phyloP scores from a whole-genome alignment of 1,139 yeast genomes.

The Geotrichum aggregatum region DNA sequence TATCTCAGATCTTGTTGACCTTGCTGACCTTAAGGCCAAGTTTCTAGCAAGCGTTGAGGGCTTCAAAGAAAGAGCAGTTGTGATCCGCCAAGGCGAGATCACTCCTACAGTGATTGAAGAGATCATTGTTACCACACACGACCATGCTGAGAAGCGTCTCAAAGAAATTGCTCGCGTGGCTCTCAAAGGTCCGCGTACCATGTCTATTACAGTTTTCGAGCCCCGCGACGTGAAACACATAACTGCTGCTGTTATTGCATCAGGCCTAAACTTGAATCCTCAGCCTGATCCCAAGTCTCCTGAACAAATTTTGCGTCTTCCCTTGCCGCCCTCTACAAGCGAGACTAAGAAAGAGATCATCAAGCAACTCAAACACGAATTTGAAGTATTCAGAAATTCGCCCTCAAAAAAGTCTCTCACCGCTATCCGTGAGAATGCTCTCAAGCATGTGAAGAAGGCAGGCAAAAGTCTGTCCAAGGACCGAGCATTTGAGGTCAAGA shows the following conservation, averaged over 20 bases:
- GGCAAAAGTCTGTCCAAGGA: conserved; percentile 48
- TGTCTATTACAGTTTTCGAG: conserved; percentile 76
- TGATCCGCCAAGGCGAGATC: conserved; percentile 62
- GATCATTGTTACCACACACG: conserved; percentile 48
- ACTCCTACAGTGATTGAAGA: conserved; percentile 64
- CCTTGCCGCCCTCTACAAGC: conserved; percentile 70
- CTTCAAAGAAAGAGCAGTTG: conserved; percentile 55
- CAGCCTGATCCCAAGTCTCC: conserved; percentile 61
- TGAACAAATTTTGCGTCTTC: conserved; percentile 67
- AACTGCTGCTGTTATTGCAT: conserved; percentile 62
- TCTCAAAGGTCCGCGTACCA: conserved; percentile 60
- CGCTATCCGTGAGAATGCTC: conserved; percentile 55
- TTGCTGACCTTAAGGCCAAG: conserved; percentile 42
- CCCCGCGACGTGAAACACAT: conserved; percentile 67
- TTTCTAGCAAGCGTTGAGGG: conserved; percentile 50
- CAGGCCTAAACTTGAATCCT: conserved; percentile 73
- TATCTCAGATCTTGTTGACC: conserved; percentile 18
- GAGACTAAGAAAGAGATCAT: conserved; percentile 59
- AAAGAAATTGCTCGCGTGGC: conserved; percentile 70
- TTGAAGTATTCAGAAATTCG: conserved; percentile 61
- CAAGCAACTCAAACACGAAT: conserved; percentile 55
- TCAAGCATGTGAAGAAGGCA: conserved; percentile 59
- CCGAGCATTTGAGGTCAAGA: conserved; percentile 44
- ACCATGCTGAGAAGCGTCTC: conserved; percentile 49
- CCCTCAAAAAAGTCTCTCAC: conserved; percentile 52